Evolutionary conservation across 2,329 filamentous ascomycete species (phyloP).

Genomic region (Verticillium dahliae): DNA sequence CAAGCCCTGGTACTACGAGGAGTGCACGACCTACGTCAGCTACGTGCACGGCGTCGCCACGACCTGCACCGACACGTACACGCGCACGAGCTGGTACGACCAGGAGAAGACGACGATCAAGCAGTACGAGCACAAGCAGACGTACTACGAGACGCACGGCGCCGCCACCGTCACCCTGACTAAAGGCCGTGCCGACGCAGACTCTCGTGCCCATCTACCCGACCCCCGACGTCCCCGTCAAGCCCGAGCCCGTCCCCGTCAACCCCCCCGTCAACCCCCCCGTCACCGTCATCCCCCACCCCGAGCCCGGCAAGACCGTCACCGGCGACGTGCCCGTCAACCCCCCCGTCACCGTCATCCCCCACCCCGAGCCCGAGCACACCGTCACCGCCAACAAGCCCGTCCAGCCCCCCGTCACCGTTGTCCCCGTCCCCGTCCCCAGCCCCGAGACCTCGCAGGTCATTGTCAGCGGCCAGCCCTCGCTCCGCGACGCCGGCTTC

Average conservation of each 20-base stretch:
- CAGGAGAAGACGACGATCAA: not conserved
- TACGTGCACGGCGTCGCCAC: not conserved
- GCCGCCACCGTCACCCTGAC: not conserved
- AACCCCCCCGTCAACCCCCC: not conserved
- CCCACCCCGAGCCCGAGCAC: not conserved
- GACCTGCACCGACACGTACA: not conserved
- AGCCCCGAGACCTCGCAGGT: not conserved
- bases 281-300: not conserved
- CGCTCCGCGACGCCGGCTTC: not conserved
- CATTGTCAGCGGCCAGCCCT: not conserved
- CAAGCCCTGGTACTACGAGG: not conserved
- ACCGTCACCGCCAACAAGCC: not conserved
- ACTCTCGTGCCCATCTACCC: not conserved
- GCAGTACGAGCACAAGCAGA: not conserved
- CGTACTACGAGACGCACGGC: not conserved
- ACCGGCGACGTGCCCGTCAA: not conserved
- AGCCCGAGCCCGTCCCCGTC: not conserved
- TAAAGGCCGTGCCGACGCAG: not conserved
- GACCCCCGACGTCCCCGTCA: not conserved
- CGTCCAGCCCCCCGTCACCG: not conserved
- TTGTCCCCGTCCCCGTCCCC: not conserved
- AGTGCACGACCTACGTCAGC: not conserved
- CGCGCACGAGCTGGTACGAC: slow-evolving; percentile 1
- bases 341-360: not conserved
- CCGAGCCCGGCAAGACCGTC: not conserved